Base-by-base conservation (phyloP, 345 rosid genomes). In the Lepidium africanum region DNA sequence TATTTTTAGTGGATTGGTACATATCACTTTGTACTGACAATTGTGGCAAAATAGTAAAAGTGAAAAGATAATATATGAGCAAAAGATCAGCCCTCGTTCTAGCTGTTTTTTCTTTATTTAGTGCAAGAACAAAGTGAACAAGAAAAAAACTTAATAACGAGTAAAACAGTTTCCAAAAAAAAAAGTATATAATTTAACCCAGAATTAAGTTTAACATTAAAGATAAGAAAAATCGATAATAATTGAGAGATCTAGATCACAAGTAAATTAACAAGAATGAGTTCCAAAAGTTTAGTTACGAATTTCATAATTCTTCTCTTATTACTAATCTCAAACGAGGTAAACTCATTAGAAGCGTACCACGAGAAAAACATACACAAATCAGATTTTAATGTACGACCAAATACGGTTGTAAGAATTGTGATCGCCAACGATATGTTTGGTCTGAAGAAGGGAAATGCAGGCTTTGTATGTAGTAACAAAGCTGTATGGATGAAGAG, bases 391-490 rank as follows among this genome's bases (percentile, higher is more conserved):
- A 59, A 9, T 25, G 49, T 42, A 59, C 7, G 2, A 6, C 67
- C 72, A 35, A 10, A 66, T 9, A 36, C 68, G 4, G 30, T 59
- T 16, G 77, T 74, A 25, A 48, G 67, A 15, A 59, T 67, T 7
- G 68, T 74, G 23, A 66, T 74, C 36, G 16, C 68, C n/a, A 74
- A 74, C 14, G 68, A 74, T 23, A 10, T 74, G 12, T 23, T 21
- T 19, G 72, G 63, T 51, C 8, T 42, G 6, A 67, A 59, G 56
- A 67, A 59, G 7, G 72, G 63, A 19, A 66, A 73, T 5, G 77
- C 77, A 5, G 77, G 77, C 33, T 74, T 74, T 27, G 73, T 74
- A 51, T 74, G 77, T n/a, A 55, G 63, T 9, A 52, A 16, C 5
- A 43, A 50, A 14, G 7, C 33, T 4, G 56, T 73, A 32, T 73